Base-by-base conservation (phyloP, 331 rosid genomes). In the Arachis monticola region DNA sequence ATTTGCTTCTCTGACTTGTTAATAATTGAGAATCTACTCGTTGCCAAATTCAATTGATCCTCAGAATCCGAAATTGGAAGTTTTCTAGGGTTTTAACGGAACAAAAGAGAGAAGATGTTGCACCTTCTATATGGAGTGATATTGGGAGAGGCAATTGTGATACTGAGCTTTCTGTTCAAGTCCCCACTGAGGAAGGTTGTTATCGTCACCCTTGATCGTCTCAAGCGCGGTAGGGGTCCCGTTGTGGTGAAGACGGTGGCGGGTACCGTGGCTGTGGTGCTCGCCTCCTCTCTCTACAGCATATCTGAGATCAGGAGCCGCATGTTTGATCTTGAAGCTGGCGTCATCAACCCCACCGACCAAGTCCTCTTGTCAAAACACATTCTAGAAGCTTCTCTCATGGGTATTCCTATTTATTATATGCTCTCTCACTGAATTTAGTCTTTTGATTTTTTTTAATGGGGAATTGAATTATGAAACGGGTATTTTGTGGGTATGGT, bases 141-240 rank as follows among this genome's bases (percentile, higher is more conserved):
- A 71, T 77, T 67, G 42, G 73, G 52, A 22, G 72, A 93, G 78
- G 79, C 89, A 90, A 61, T 72, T 8, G 63, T 93, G 74, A 83
- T 91, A 45, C 9, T 88, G 13, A 73, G 70, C 44, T 81, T 93
- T 1, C 72, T 93, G n/a, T 91, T 91, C 83, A 84, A 67, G 69
- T 81, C 87, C 7, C 96, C 96, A 9, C 45, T 85, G 61, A 86
- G 94, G 82, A 87, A 85, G 87, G 84, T 93, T 1, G 88, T 89
- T n/a, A 82, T 93, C n/a, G 7, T 93, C 10, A 45, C 69, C 5
- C 64, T 93, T 78, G 93, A 88, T 83, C 83, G 79, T 51, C 13
- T 89, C 13, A 93, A 93, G 91, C 92, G 85, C 0, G 98, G 98
- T 2, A 81, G 89, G 11, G 98, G 90, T 8, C 97, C 91, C 1